Base-by-base conservation (phyloP, 805 yeast genomes). In the Metschnikowia picachoensis region DNA sequence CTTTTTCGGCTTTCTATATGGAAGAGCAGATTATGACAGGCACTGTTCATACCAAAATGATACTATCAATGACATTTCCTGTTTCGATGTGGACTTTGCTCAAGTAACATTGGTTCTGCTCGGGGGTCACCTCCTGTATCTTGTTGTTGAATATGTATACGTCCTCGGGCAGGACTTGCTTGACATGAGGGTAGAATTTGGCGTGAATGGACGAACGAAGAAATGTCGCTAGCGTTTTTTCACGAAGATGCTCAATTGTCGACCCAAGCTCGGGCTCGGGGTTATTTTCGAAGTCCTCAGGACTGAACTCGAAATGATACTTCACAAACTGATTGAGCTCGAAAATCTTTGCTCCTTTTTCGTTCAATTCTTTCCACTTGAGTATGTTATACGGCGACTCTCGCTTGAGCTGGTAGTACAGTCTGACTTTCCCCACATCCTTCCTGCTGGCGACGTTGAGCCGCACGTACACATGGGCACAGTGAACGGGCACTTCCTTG, bases 281-380 rank as follows among this genome's bases (percentile, higher is more conserved):
- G 50, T 77, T 77, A 53, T 65, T 61, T 49, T 79, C 80, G 59
- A 80, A 87, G 56, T 87, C 95, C 55, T 84, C 91, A 0, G 95
- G 94, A 29, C 87, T 79, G 63, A 87, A 87, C 60, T 87, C 95
- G 53, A 85, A 74, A 61, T 85, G 86, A 60, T 82, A 87, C 25
- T 68, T 70, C 30, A 85, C 55, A 25, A 49, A 54, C 43, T 51
- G 39, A 50, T 58, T 62, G 25, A 55, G 52, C 30, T 44, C 43
- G 27, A 55, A 55, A 12, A 48, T 34, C 28, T 44, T 39, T 3
- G 13, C 17, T 14, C 54, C 55, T 61, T 61, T 41, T 50, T 54
- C 45, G 55, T 48, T 46, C 20, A 55, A 45, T 30, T 31, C 33
- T n/a, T 36, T 49, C 55, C 55, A 49, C 17, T 47, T 46, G 43